Percentiles rank a stretch among this genome's conserved stretches.
phyloP scores from a whole-genome alignment of 768 basidiomycete genomes.

The Mycena rebaudengoi region DNA sequence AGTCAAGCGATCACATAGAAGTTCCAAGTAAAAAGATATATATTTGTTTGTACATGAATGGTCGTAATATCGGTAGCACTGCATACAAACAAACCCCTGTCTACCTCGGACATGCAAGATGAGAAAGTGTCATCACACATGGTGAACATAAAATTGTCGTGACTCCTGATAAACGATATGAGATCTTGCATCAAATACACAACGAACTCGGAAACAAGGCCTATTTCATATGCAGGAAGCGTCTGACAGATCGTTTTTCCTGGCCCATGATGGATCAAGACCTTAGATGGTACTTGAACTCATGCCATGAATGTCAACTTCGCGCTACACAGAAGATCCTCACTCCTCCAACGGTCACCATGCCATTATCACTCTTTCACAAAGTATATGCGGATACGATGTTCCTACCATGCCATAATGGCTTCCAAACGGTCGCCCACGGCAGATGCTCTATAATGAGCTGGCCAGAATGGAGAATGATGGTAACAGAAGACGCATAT shows the following conservation, averaged over 20 bases:
- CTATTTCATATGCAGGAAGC: background rate
- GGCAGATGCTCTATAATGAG: background rate
- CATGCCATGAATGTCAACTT: background rate
- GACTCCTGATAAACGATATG: background rate
- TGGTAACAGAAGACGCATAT: background rate
- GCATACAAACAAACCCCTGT: no score
- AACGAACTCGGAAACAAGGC: background rate
- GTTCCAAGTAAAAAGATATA: no score
- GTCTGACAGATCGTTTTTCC: background rate
- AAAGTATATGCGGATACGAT: background rate
- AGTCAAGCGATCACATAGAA: no score
- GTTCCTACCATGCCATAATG: background rate
- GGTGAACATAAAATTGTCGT: background rate
- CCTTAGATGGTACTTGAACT: background rate
- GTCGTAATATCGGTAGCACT: no score
- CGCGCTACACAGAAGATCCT: background rate
- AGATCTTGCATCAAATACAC: background rate
- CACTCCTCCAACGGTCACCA: background rate
- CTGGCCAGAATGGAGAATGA: background rate
- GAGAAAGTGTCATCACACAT: no score
- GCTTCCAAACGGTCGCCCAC: background rate
- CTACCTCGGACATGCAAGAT: no score
- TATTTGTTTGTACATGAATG: no score
- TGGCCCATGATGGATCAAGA: background rate
- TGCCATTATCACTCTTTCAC: background rate